Evolutionary conservation across 495 filamentous ascomycete species (phyloP), one percentile per base, ranked within the genome.

Genomic region (Hapsidospora chrysogenum): DNA sequence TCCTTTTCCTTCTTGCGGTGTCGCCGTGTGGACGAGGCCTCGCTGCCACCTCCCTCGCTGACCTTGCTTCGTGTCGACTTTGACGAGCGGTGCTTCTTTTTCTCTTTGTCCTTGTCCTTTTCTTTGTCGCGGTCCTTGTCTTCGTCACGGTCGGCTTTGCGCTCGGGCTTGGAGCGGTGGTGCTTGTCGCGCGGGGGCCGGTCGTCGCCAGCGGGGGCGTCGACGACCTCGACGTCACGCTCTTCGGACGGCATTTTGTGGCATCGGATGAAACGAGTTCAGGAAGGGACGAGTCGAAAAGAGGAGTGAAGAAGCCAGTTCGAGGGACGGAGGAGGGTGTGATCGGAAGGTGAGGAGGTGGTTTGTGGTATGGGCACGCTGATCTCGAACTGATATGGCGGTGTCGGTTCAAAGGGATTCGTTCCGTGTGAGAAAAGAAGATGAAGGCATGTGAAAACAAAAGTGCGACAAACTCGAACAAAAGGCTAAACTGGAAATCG

Each of bases 241-340:
- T 64, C 62, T 49, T 53, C 56, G 37, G 59, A 57, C 29, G 60
- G 57, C 62, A 66, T 55, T 21, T 44, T 18, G 28, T 16, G 22
- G 20, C 18, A 11, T 26, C 10, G 23, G 23, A 7, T 26, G 23
- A 7, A 26, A n/a, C 23, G 23, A 26, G 23, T 7, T 7, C 7
- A n/a, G n/a, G 23, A 26, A 26, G 23, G 23, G 7, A 26, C 23
- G 23, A 26, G 23, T 26, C 7, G 23, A n/a, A 7, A 26, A n/a
- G 23, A 7, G 23, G 23, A 26, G 7, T 7, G 23, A 26, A 26
- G 7, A n/a, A 26, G n/a, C n/a, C 7, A n/a, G n/a, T 26, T 26
- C 23, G 23, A 26, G 7, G 23, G 23, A 26, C n/a, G 23, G 23
- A 26, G 23, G 7, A n/a, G n/a, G 23, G 7, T n/a, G 23, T 7